Percentiles rank a stretch among this genome's conserved stretches.
These are phyloP conservation scores for Salisapilia sapeloensis DNA, from an alignment of 352 stramenopile genomes.

Conservation along the genomic window DNA sequence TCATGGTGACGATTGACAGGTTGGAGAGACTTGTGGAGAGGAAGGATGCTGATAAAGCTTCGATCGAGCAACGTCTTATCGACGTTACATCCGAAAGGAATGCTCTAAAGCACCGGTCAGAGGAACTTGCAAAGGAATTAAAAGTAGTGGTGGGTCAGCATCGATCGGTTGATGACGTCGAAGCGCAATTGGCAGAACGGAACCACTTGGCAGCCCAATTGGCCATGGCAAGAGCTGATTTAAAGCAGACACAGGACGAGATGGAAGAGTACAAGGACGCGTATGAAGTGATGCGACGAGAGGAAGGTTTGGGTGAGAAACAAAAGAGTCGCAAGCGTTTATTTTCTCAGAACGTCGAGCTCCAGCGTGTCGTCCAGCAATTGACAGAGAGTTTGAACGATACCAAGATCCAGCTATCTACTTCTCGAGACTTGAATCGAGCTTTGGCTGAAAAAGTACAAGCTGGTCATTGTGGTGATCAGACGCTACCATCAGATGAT, in stretches of 20 bases:
- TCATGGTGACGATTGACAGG: constrained; percentile 12
- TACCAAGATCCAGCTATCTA: constrained; percentile 44
- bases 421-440: constrained; percentile 58
- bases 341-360: constrained; percentile 36
- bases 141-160: constrained; percentile 31
- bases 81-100: constrained; percentile 35
- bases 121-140: constrained; percentile 36
- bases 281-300: constrained; percentile 21
- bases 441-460: constrained; percentile 50
- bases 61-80: constrained; percentile 17
- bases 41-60: constrained; percentile 8
- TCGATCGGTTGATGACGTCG: constrained; percentile 28
- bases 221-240: constrained; percentile 26
- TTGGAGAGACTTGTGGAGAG: constrained; percentile 19
- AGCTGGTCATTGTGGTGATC: no score
- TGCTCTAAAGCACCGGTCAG: constrained; percentile 24
- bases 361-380: constrained; percentile 57
- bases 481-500: no score
- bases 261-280: constrained; percentile 39
- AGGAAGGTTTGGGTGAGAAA: constrained; percentile 38
- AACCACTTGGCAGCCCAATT: constrained; percentile 32
- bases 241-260: constrained; percentile 31
- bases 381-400: constrained; percentile 55
- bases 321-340: constrained; percentile 46
- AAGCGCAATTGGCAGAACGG: constrained; percentile 35